Base-by-base conservation (phyloP, 1,284 basidiomycete genomes). In the Rhizoctonia solani region DNA sequence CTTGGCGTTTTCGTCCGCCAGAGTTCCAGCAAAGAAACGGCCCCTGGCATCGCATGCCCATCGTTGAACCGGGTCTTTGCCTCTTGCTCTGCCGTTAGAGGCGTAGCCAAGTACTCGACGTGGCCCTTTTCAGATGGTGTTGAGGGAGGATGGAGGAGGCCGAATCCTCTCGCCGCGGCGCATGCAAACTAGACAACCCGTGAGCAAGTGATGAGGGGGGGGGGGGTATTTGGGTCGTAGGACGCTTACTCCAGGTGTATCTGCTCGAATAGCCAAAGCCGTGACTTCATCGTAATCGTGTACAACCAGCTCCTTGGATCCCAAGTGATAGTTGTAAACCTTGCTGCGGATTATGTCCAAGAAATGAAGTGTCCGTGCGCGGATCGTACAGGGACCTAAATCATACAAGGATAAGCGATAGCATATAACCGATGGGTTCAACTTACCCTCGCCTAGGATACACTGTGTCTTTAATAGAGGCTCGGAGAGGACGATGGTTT, bases 41-140 rank as follows among this genome's bases (percentile, higher is more conserved):
- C 87, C 87, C 21, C 52, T 67, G 4, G 68, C 63, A 72, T 88
- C 87, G 73, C 87, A 88, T 3, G 81, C 86, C 87, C 87, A 72
- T 88, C 87, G 74, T 89, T 89, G 77, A 89, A 88, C 50, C 87
- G 81, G 23, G 81, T 83, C 70, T 81, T 76, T 9, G 77, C 73
- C 23, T 72, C 71, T 46, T 83, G 76, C 23, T 78, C 73, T 6
- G 75, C 71, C 14, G 80, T 76, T 6, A 88, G 74, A 13, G 86
- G 85, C 73, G 80, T 75, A 67, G 75, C 77, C 66, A 87, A 71
- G 73, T 86, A 84, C 55, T 77, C 74, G 41, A 85, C 74, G 25
- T 71, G 44, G 77, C 29, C 29, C 29, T 66, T 67, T 59, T 79
- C 73, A 32, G 75, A 77, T 16, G 47, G 34, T 52, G 52, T 50